phyloP scores from a whole-genome alignment of 306 rosid species.

The Acmispon strigosus region DNA sequence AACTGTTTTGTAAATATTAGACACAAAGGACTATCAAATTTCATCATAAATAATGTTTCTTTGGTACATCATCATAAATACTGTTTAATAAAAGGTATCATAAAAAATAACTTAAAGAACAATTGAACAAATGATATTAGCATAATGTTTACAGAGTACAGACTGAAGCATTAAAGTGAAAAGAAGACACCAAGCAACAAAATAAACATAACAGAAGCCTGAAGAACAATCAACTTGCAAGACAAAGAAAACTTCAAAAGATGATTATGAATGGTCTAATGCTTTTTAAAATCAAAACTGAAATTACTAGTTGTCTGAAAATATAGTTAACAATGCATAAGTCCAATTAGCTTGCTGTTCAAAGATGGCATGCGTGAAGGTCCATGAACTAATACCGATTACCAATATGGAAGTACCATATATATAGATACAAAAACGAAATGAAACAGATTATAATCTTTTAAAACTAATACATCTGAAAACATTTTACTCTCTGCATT shows the following conservation, averaged over 20 bases:
- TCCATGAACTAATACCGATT: neutral
- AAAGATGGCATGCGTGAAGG: neutral
- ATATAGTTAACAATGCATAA: neutral
- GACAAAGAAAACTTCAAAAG: neutral
- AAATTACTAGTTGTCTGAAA: neutral
- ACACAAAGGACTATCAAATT: conserved; percentile 19
- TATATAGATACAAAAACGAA: neutral
- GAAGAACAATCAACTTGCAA: neutral
- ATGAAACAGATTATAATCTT: neutral
- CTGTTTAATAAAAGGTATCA: neutral
- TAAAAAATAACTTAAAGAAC: neutral
- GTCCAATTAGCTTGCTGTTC: neutral
- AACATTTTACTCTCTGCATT: neutral
- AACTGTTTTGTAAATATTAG: conserved; percentile 44
- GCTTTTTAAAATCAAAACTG: neutral
- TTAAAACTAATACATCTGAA: neutral
- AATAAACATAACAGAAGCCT: neutral
- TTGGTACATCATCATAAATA: too few relatives aligned
- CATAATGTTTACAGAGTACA: neutral
- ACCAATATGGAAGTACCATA: neutral
- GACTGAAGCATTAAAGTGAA: neutral
- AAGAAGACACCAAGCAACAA: neutral
- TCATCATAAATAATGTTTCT: neutral
- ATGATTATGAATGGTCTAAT: neutral
- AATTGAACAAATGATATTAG: conserved; percentile 1